Evolutionary conservation across 139 green algal genomes (phyloP).

Genomic region (Chlamydomonas asymmetrica): DNA sequence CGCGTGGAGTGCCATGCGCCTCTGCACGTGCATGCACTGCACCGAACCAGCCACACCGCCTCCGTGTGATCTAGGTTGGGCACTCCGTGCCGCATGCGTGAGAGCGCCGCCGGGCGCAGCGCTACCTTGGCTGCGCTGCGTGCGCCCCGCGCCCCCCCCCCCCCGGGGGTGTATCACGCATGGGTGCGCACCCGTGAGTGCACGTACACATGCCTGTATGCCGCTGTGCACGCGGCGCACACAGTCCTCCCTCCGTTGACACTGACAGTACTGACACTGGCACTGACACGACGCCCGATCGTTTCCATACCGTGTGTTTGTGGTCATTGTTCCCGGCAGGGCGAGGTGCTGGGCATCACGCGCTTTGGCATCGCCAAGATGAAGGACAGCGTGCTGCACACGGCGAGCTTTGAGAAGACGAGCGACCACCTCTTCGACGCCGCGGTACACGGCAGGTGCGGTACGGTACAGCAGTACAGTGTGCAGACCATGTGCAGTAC

Average conservation of each 20-base stretch:
- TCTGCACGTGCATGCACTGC: too few species aligned
- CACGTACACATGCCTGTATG: background rate
- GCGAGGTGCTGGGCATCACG: slow-evolving; percentile 98
- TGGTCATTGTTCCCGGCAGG: slow-evolving; percentile 43
- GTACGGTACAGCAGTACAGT: too few species aligned
- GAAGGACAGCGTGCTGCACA: slow-evolving; percentile 99
- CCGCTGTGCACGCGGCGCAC: background rate
- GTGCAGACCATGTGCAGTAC: too few species aligned
- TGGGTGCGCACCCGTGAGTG: background rate
- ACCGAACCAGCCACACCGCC: too few species aligned
- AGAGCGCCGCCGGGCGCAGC: too few species aligned
- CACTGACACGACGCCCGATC: background rate
- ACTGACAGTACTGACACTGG: too few species aligned
- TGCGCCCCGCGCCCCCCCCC: background rate
- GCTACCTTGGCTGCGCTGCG: too few species aligned
- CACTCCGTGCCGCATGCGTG: too few species aligned
- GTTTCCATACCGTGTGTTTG: slow-evolving; percentile 3
- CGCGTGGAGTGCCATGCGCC: too few species aligned
- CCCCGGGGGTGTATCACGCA: background rate
- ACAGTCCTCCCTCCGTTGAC: too few species aligned
- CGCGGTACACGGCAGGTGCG: slow-evolving; percentile 76
- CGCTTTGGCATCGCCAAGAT: slow-evolving; percentile 99
- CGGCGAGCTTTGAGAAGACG: slow-evolving; percentile 98
- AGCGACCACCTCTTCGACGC: slow-evolving; percentile 98
- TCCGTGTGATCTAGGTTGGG: too few species aligned